Conservation (phyloP, 257 asterid species). For the Marsdenia floribunda region DNA sequence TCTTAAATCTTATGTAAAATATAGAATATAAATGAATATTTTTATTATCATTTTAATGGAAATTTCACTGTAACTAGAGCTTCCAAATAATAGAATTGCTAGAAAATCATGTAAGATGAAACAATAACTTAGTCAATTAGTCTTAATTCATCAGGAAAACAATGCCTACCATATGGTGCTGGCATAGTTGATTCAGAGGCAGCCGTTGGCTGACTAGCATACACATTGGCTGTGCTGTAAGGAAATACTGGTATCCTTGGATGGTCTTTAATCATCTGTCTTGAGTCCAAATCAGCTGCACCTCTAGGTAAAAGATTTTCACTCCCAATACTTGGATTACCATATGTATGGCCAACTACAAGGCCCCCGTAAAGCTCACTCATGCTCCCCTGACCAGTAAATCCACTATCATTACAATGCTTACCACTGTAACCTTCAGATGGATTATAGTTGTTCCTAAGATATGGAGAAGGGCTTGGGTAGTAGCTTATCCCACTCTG, state of each 20-base stretch:
- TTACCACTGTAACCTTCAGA: background rate
- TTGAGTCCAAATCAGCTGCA: constrained; percentile 5
- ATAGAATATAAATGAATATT: background rate
- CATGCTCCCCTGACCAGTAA: constrained; percentile 12
- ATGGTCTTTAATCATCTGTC: constrained; percentile 10
- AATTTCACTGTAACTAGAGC: background rate
- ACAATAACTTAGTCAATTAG: background rate
- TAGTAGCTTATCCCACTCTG: constrained; percentile 7
- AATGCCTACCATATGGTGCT: constrained; percentile 19
- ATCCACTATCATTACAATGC: constrained; percentile 6
- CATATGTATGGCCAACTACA: constrained; percentile 11
- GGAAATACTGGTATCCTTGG: constrained; percentile 1
- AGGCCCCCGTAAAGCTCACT: constrained; percentile 7
- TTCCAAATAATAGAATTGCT: background rate
- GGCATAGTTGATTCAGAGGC: background rate
- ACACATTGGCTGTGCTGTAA: background rate
- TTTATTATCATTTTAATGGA: background rate
- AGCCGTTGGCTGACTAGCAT: constrained; percentile 11
- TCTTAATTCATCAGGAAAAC: background rate
- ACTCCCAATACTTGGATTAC: background rate
- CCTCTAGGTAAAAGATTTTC: background rate
- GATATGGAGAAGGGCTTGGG: background rate
- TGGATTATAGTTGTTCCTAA: background rate
- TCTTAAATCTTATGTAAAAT: background rate
- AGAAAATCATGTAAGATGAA: background rate